These are phyloP conservation scores for Cyclotella atomus DNA, from an alignment of 108 stramenopile genomes.

Conservation along the genomic window DNA sequence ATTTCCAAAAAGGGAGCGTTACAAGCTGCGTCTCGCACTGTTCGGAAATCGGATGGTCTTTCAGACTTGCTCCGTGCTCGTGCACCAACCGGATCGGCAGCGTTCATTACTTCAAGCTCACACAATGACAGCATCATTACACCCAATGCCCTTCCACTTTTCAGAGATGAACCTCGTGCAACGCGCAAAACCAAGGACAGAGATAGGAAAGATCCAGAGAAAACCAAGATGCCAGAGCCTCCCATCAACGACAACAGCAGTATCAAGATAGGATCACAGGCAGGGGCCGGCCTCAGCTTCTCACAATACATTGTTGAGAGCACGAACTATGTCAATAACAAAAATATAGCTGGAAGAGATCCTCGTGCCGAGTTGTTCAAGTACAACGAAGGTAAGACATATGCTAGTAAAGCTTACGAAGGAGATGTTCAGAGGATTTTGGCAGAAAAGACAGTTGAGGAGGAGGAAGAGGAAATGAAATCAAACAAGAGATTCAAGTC, in stretches of 20 bases:
- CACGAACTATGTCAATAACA: slow-evolving; percentile 54
- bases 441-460: slow-evolving; percentile 81
- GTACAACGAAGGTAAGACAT: slow-evolving; percentile 76
- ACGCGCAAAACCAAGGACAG: slow-evolving; percentile 61
- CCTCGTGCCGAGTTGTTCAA: slow-evolving; percentile 82
- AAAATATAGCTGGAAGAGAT: slow-evolving; percentile 82
- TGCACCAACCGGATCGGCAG: slow-evolving; percentile 73
- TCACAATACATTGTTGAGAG: slow-evolving; percentile 67
- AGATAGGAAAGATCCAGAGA: slow-evolving; percentile 66
- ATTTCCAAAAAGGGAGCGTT: slow-evolving; percentile 77
- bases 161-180: slow-evolving; percentile 57
- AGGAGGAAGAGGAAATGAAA: slow-evolving; percentile 76
- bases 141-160: slow-evolving; percentile 78
- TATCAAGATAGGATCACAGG: slow-evolving; percentile 63
- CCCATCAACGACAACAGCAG: slow-evolving; percentile 72
- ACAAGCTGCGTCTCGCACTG: slow-evolving; percentile 48
- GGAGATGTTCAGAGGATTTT: slow-evolving; percentile 70
- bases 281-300: slow-evolving; percentile 57
- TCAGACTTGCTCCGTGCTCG: slow-evolving; percentile 69
- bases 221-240: slow-evolving; percentile 68
- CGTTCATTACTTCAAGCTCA: slow-evolving; percentile 42
- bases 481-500: slow-evolving; percentile 31
- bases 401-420: slow-evolving; percentile 53
- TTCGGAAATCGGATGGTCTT: slow-evolving; percentile 65
- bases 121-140: slow-evolving; percentile 56